A percentile compares a stretch with the other conserved stretches of the same genome.
These are phyloP conservation scores for Ophiostoma pallidulum DNA, from an alignment of 2,329 filamentous ascomycete genomes.

Conservation along the genomic window DNA sequence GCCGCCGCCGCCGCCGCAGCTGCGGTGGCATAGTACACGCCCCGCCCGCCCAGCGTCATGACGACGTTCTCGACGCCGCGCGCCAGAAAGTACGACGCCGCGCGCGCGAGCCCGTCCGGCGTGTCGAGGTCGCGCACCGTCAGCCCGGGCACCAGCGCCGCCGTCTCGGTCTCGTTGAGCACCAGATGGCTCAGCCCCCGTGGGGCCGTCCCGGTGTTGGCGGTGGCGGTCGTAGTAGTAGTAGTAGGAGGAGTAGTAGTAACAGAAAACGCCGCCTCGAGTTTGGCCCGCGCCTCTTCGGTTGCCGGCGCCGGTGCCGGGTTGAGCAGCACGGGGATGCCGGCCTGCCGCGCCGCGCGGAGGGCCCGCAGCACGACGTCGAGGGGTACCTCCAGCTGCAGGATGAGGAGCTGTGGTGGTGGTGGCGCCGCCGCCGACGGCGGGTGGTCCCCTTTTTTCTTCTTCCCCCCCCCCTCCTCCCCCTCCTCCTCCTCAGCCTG, in stretches of 20 bases:
- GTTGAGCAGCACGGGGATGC: slow-evolving; percentile 55
- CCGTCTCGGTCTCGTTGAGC: slow-evolving; percentile 67
- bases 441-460: no score
- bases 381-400: slow-evolving; percentile 53
- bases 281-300: slow-evolving; percentile 41
- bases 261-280: slow-evolving; percentile 40
- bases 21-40: slow-evolving; percentile 56
- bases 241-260: no score
- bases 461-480: no score
- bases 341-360: slow-evolving; percentile 26
- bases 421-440: no score
- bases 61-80: slow-evolving; percentile 67
- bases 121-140: slow-evolving; percentile 26
- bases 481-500: no score
- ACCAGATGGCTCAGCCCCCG: slow-evolving; percentile 53
- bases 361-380: slow-evolving; percentile 43
- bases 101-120: slow-evolving; percentile 24
- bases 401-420: slow-evolving; percentile 46
- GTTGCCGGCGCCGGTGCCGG: slow-evolving; percentile 61
- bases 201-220: background rate
- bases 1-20: slow-evolving; percentile 21
- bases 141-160: slow-evolving; percentile 46
- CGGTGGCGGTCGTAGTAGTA: background rate
- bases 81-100: slow-evolving; percentile 45
- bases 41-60: slow-evolving; percentile 73